These are phyloP conservation scores for Bauhinia variegata DNA, from an alignment of 306 rosid species.

Conservation along the genomic window DNA sequence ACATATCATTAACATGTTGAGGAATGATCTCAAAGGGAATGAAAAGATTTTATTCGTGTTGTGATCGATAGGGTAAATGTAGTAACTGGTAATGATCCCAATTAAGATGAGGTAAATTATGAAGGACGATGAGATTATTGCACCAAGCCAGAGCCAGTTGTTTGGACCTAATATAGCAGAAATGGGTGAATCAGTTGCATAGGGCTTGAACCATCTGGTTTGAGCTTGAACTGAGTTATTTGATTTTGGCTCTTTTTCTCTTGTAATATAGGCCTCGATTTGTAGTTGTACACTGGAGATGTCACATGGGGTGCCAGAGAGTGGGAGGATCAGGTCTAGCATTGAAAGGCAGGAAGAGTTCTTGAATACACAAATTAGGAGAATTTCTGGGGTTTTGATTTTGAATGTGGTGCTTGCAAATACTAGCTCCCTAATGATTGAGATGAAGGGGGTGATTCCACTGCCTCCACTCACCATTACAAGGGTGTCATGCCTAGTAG, in stretches of 20 bases:
- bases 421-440: constrained; percentile 62
- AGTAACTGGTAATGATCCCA: constrained; percentile 48
- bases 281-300: constrained; percentile 45
- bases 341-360: constrained; percentile 50
- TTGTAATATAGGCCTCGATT: constrained; percentile 71
- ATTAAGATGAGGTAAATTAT: constrained; percentile 52
- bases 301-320: constrained; percentile 39
- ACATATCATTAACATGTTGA: constrained; percentile 55
- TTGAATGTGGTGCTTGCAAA: constrained; percentile 30
- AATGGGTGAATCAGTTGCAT: constrained; percentile 48
- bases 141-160: constrained; percentile 71
- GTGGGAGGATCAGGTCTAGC: constrained; percentile 66
- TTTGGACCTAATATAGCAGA: constrained; percentile 56
- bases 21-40: constrained; percentile 36
- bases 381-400: constrained; percentile 51
- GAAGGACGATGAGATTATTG: constrained; percentile 63
- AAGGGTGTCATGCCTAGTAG: constrained; percentile 53
- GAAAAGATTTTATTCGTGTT: constrained; percentile 49
- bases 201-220: constrained; percentile 54
- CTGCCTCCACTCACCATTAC: constrained; percentile 82
- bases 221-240: constrained; percentile 20
- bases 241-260: constrained; percentile 43
- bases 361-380: constrained; percentile 58
- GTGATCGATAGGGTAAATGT: constrained; percentile 64
- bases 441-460: constrained; percentile 76